Evolutionary conservation across 169 alveolate genomes (phyloP).

Genomic region (Miamiensis avidus): DNA sequence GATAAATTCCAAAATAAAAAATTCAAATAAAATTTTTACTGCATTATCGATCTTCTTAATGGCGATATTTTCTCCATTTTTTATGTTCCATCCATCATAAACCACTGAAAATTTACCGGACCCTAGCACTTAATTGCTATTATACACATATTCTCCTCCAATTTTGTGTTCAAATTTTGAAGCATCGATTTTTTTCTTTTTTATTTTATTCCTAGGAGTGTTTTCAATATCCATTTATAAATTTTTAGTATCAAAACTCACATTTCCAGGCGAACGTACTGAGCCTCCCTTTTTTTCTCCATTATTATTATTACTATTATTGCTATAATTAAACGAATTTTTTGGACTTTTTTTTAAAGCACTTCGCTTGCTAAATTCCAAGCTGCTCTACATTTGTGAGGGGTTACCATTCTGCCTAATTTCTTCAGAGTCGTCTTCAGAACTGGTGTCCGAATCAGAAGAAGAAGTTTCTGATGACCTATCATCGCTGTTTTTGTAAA

Average conservation of each 20-base stretch:
- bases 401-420: no score
- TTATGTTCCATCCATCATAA: conserved; percentile 44
- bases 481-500: no score
- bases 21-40: conserved; percentile 21
- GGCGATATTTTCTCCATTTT: conserved; percentile 46
- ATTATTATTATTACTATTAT: no score
- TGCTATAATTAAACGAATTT: no score
- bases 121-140: conserved; percentile 41
- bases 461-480: no score
- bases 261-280: no score
- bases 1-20: neutral
- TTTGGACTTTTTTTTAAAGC: no score
- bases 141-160: conserved; percentile 3
- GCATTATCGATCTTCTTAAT: conserved; percentile 30
- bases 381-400: no score
- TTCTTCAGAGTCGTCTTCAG: no score
- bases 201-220: neutral
- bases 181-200: neutral
- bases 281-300: no score
- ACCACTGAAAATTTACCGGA: conserved; percentile 53
- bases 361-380: no score
- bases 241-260: neutral
- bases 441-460: no score
- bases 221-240: neutral
- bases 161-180: neutral